These are phyloP conservation scores for Coriolopsis trogii DNA, from an alignment of 1,284 basidiomycete species.

Conservation along the genomic window DNA sequence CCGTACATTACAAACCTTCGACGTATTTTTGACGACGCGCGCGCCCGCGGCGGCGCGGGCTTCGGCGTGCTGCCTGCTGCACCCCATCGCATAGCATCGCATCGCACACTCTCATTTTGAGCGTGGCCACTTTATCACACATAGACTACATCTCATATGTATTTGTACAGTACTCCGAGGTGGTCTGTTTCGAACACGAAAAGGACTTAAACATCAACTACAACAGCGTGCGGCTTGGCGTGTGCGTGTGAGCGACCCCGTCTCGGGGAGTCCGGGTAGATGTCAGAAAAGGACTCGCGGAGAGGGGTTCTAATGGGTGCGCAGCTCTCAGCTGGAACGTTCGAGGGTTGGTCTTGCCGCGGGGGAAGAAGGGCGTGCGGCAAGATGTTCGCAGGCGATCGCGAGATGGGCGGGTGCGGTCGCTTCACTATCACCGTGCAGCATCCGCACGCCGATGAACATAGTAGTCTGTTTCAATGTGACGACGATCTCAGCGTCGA, in stretches of 20 bases:
- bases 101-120: constrained; percentile 13
- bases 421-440: constrained; percentile 1
- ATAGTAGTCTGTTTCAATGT: neutral
- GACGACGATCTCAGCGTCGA: neutral
- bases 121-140: constrained; percentile 31
- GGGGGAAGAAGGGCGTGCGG: constrained; percentile 10
- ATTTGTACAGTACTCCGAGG: constrained; percentile 49
- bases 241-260: constrained; percentile 2
- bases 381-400: constrained; percentile 10
- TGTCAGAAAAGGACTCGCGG: constrained; percentile 3
- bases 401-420: neutral
- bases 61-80: constrained; percentile 28
- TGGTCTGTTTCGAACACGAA: constrained; percentile 11
- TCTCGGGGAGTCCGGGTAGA: constrained; percentile 5
- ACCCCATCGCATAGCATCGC: no score
- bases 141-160: constrained; percentile 50
- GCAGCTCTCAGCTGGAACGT: constrained; percentile 13
- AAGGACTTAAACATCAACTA: constrained; percentile 20
- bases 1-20: constrained; percentile 26
- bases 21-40: constrained; percentile 24
- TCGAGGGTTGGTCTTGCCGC: constrained; percentile 16
- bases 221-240: constrained; percentile 8
- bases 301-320: constrained; percentile 13
- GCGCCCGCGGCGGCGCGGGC: constrained; percentile 19
- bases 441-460: neutral